Evolutionary conservation across 148 eudicot species (phyloP), one percentile per base, ranked within the genome.

Genomic region (Spergularia bocconei): DNA sequence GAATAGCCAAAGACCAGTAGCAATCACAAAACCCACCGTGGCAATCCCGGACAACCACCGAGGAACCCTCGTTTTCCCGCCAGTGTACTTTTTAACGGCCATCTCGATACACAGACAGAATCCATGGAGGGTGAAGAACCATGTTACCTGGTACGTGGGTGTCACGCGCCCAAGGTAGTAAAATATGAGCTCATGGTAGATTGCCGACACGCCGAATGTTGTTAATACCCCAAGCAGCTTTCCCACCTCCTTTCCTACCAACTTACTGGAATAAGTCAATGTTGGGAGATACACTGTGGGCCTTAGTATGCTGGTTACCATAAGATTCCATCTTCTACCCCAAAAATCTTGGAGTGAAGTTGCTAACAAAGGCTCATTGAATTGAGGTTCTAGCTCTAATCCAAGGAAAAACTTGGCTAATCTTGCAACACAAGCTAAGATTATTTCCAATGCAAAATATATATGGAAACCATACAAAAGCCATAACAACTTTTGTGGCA

Each of bases 311-410:
- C 82, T 71, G 14, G 85, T 67, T 8, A 85, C 91, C 81, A 82
- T 83, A 5, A 89, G 68, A 67, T 87, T 89, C 91, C 93, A 87
- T 67, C 93, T 83, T 52, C 70, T 69, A 0, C 93, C 91, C 91
- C 93, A 89, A 14, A 86, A 87, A 72, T 87, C 88, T 57, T 84
- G 91, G 1, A 89, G 74, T 0, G 93, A 89, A 8, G 88, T 84
- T 21, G 93, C 74, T 38, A 84, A 80, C 53, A 79, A 79, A 6
- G 93, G 93, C 25, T 89, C 83, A 66, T 87, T 47, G 70, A 87
- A 89, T 65, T 79, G 93, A 1, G 86, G 82, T 66, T 83, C 85
- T 11, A 89, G 44, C 48, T 89, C 86, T 3, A 81, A 44, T 6
- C 82, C 81, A 1, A 86, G 38, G 4, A 79, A 56, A 52, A 55